Evolutionary conservation across 2,329 filamentous ascomycete species (phyloP), one percentile per base, ranked within the genome.

Genomic region (Monosporascus sp.): DNA sequence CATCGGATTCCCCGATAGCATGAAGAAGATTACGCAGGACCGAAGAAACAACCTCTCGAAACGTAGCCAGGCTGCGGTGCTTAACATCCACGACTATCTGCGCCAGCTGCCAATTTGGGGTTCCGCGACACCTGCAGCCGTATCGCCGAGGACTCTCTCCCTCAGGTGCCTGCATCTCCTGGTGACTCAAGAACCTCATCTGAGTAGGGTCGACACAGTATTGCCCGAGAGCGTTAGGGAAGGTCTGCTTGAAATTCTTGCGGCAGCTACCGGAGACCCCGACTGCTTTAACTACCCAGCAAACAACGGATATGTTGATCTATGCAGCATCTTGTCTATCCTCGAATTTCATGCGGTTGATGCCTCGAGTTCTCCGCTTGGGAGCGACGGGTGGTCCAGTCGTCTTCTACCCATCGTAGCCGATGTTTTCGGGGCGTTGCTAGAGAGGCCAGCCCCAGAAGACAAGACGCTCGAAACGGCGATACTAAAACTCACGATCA

Each of bases 401-500:
- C 67, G 73, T n/a, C 76, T 79, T 48, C 68, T 85, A 17, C 74
- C 78, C 3, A 73, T 74, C 4, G 69, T 86, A 36, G 76, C 78
- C 2, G 72, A 76, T 46, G 69, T 78, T 1, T 65, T 82, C 6
- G 69, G 70, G 20, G 67, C 70, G 3, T 70, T 71, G 3, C 64
- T 77, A 31, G 60, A 58, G 31, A 65, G 58, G n/a, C 65, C 70
- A 9, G 55, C 64, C 9, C 65, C 68, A 11, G 62, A 69, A 18
- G 70, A 72, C 48, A 74, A 71, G 34, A 68, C 70, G 5, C 61
- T 76, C 7, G 73, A 74, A 47, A 73, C 67, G 34, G 68, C 83
- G 18, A 71, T 83, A 27, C 73, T 93, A 47, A 84, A 89, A 52
- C 78, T 97, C 4, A 85, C 89, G 37, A 80, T 96, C 57, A 96